A percentile compares a stretch with the other conserved stretches of the same genome.
Conservation (phyloP, 805 yeast species). For the Pichia sporocuriosa region DNA sequence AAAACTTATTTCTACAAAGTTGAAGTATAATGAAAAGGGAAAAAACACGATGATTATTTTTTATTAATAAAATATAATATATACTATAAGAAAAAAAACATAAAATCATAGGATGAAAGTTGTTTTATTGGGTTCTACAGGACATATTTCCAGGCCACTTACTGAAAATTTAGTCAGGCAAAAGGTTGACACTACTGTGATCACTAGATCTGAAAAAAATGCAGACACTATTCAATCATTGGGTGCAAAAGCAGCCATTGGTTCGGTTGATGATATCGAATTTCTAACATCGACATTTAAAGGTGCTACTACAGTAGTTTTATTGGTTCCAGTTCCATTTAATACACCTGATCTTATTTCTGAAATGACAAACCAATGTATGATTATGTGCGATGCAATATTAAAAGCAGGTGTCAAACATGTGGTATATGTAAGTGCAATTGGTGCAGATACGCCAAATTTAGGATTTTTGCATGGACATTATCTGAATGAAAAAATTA, state of each 20-base stretch:
- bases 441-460: background rate
- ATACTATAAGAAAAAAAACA: too few species aligned
- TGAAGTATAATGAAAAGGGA: too few species aligned
- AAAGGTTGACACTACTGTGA: background rate
- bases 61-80: too few species aligned
- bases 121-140: slow-evolving; percentile 1
- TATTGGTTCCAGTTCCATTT: background rate
- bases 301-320: background rate
- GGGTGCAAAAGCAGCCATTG: slow-evolving; percentile 3
- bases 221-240: background rate
- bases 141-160: background rate
- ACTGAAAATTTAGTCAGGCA: background rate
- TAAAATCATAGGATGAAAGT: too few species aligned
- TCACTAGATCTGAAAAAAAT: background rate
- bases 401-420: background rate
- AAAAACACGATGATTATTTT: too few species aligned
- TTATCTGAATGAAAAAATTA: background rate
- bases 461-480: background rate
- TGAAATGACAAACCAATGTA: background rate
- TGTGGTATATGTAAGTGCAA: background rate
- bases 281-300: background rate
- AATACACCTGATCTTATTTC: background rate
- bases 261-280: background rate
- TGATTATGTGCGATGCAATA: background rate
- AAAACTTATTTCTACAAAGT: too few species aligned